Conservation (phyloP, 2,329 filamentous ascomycete species). For the Alternaria ventricosa region DNA sequence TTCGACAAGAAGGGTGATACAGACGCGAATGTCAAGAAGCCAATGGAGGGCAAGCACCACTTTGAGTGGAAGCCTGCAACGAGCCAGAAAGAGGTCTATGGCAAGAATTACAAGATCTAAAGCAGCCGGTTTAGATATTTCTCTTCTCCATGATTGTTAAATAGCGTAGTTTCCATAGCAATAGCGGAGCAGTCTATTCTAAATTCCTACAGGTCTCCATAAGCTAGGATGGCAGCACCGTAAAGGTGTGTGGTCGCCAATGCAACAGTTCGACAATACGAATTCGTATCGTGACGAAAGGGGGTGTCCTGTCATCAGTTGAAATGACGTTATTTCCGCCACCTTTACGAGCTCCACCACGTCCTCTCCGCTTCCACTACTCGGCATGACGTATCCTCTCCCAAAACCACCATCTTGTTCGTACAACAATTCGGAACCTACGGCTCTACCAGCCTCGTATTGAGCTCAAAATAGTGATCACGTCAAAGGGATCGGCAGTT, state of each 20-base stretch:
- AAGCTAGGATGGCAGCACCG: background rate
- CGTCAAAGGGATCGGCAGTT: background rate
- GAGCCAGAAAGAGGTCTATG: constrained; percentile 29
- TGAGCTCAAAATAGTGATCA: background rate
- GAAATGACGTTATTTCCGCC: background rate
- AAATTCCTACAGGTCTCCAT: background rate
- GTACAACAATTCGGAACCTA: background rate
- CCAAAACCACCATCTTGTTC: background rate
- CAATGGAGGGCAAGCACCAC: constrained; percentile 65
- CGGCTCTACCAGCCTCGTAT: background rate
- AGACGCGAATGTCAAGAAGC: constrained; percentile 53
- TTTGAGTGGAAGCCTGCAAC: constrained; percentile 65
- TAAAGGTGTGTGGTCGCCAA: background rate
- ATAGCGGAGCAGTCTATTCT: background rate
- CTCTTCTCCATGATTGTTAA: background rate
- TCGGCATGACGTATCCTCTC: background rate
- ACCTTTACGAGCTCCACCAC: background rate
- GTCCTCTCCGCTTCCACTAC: background rate
- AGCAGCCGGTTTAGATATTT: background rate
- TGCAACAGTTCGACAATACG: background rate
- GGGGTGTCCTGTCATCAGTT: background rate
- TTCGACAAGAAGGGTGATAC: constrained; percentile 65
- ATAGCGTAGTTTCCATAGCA: background rate
- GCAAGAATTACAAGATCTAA: constrained; percentile 19
- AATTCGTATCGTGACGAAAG: background rate